These are phyloP conservation scores for Saprolegnia parasitica DNA, from an alignment of 352 stramenopile genomes.

Conservation along the genomic window DNA sequence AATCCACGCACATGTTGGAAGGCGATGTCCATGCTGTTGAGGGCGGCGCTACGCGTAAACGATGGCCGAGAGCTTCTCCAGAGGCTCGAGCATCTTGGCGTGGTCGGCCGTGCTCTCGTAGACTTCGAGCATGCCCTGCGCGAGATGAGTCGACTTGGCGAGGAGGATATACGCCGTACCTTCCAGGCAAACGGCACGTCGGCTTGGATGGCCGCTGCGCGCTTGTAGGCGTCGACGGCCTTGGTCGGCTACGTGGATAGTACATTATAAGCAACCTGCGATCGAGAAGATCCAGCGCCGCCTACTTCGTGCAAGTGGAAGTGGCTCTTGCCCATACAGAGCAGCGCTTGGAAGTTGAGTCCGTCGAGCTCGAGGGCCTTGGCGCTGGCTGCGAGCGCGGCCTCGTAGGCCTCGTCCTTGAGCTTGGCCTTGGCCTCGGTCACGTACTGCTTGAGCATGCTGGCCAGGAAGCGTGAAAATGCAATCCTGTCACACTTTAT, in stretches of 20 bases:
- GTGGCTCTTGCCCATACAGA: constrained; percentile 73
- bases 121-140: constrained; percentile 70
- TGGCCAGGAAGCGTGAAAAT: constrained; percentile 9
- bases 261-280: neutral
- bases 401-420: constrained; percentile 68
- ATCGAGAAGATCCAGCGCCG: neutral
- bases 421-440: constrained; percentile 62
- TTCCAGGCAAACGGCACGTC: constrained; percentile 77
- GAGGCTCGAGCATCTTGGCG: constrained; percentile 55
- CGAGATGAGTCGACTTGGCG: neutral
- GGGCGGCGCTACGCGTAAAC: constrained; percentile 44
- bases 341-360: constrained; percentile 77
- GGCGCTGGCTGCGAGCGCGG: constrained; percentile 57
- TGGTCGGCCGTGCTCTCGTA: constrained; percentile 48
- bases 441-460: constrained; percentile 34
- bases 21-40: neutral
- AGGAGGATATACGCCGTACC: constrained; percentile 34
- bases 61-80: constrained; percentile 71
- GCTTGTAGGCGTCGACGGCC: constrained; percentile 57
- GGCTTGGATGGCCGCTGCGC: constrained; percentile 62
- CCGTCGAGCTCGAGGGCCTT: constrained; percentile 72
- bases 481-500: constrained; percentile 7
- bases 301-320: constrained; percentile 64
- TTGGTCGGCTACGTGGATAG: constrained; percentile 49
- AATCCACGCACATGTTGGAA: neutral